A percentile compares a stretch with the other conserved stretches of the same genome.
phyloP scores from a whole-genome alignment of 2,329 filamentous ascomycete species.

The Nothophaeocryptopus gaeumannii region DNA sequence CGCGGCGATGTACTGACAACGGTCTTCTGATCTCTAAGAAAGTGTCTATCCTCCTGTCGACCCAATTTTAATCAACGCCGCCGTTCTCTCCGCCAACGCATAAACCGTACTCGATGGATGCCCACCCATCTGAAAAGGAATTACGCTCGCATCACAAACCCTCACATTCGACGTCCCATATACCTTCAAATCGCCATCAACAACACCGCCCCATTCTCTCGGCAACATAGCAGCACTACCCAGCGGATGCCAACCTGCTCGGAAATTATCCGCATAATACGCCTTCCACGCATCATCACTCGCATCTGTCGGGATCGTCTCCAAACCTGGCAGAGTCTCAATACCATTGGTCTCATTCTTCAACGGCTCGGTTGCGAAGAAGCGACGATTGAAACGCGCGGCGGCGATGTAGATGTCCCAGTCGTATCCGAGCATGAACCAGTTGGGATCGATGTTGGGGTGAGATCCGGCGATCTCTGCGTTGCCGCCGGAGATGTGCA shows the following conservation, averaged over 20 bases:
- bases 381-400: conserved; percentile 26
- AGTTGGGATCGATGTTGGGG: conserved; percentile 31
- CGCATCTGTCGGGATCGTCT: conserved; percentile 12
- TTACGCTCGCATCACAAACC: conserved; percentile 29
- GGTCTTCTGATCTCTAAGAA: too few relatives aligned
- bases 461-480: conserved; percentile 10
- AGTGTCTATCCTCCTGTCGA: too few relatives aligned
- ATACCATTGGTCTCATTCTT: conserved; percentile 28
- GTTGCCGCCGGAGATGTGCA: conserved; percentile 28
- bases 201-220: conserved; percentile 22
- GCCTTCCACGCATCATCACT: conserved; percentile 21
- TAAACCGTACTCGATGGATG: conserved; percentile 24
- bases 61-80: conserved; percentile 24
- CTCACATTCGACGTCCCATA: conserved; percentile 26
- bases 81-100: conserved; percentile 30
- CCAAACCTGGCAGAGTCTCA: conserved; percentile 29
- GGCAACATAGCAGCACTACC: conserved; percentile 30
- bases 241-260: conserved; percentile 19
- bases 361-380: conserved; percentile 21
- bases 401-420: conserved; percentile 25
- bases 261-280: conserved; percentile 14
- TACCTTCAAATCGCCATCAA: conserved; percentile 26
- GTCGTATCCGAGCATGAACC: conserved; percentile 28
- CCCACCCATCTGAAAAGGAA: conserved; percentile 22
- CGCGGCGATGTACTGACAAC: too few relatives aligned